Evolutionary conservation across 2,329 filamentous ascomycete species (phyloP), one percentile per base, ranked within the genome.

Genomic region (Cordyceps pruinosa): DNA sequence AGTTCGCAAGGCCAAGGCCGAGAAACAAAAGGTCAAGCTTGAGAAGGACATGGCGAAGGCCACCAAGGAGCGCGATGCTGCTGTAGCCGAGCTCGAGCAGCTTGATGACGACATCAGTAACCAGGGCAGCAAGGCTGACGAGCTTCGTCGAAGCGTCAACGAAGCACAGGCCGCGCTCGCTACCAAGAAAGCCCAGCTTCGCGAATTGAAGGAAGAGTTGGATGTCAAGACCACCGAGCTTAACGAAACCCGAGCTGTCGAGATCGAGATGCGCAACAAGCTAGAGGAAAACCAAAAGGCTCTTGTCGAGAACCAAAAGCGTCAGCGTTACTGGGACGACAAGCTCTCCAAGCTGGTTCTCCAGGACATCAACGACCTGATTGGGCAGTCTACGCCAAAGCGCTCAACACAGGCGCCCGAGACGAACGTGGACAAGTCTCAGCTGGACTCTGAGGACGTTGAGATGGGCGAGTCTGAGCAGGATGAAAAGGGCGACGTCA

Each of bases 191-290:
- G 83, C 87, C 63, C 89, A 94, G 68, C 81, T 99, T 3, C 81
- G 85, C 47, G 77, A 82, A 10, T 72, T 97, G 57, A 99, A 97
- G 74, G 77, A 82, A 4, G 89, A 96, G 65, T 80, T 97, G 12
- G 93, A 99, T 63, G 86, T 89, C 65, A 96, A 92, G 77, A 88
- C 84, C 2, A 76, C 86, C 0, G 90, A 95, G 69, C 80, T 97
- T 57, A 97, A 97, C 67, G 88, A 90, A 67, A 96, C 88, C 0
- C 84, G 93, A 10, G 92, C 90, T 0, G 78, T 87, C 3, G 94
- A 99, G 71, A 97, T 99, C 60, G 94, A 99, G 72, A 97, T 97
- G 91, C 88, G 89, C 61, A 97, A 97, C 73, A 96, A 96, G 75
- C 85, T 99, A 1, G 94, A 97, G 68, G 93, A 97, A 68, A 94